Conservation (phyloP, 2,329 filamentous ascomycete species). For the Pleomassaria siparia region DNA sequence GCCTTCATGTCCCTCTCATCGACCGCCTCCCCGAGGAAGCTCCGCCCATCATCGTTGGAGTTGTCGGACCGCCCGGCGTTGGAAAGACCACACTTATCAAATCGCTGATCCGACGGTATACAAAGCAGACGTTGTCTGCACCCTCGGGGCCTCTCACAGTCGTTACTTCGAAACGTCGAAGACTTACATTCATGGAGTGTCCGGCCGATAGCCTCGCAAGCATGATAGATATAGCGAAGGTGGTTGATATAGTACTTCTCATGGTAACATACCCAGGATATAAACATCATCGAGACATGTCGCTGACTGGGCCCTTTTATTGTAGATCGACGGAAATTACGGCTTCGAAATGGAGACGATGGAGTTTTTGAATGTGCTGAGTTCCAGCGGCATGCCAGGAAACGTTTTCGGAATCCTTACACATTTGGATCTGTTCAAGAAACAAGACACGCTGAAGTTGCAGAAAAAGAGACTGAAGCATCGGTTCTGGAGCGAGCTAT, state of each 20-base stretch:
- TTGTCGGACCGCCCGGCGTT: slow-evolving; percentile 90
- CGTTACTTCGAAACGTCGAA: slow-evolving; percentile 92
- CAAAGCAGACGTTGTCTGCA: slow-evolving; percentile 89
- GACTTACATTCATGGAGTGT: slow-evolving; percentile 93
- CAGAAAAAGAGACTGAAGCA: slow-evolving; percentile 97
- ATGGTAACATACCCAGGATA: no score
- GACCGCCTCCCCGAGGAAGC: slow-evolving; percentile 95
- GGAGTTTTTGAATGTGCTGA: slow-evolving; percentile 94
- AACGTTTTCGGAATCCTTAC: slow-evolving; percentile 98
- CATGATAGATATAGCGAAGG: slow-evolving; percentile 96
- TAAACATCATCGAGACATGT: no score
- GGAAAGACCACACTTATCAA: slow-evolving; percentile 97
- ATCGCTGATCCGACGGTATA: slow-evolving; percentile 88
- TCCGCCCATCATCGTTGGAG: slow-evolving; percentile 86
- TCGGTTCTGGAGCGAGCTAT: slow-evolving; percentile 93
- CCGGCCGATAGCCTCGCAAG: slow-evolving; percentile 90
- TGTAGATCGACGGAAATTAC: slow-evolving; percentile 98
- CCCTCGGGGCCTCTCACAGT: slow-evolving; percentile 92
- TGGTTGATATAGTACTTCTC: slow-evolving; percentile 93
- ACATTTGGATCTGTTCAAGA: slow-evolving; percentile 92
- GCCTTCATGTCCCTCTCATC: slow-evolving; percentile 93
- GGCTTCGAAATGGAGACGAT: slow-evolving; percentile 99
- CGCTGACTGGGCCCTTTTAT: no score
- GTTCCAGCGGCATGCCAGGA: slow-evolving; percentile 95
- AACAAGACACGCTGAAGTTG: slow-evolving; percentile 85